A percentile compares a stretch with the other conserved stretches of the same genome.
These are phyloP conservation scores for Diaporthe destruens DNA, from an alignment of 2,329 filamentous ascomycete species.

Conservation along the genomic window DNA sequence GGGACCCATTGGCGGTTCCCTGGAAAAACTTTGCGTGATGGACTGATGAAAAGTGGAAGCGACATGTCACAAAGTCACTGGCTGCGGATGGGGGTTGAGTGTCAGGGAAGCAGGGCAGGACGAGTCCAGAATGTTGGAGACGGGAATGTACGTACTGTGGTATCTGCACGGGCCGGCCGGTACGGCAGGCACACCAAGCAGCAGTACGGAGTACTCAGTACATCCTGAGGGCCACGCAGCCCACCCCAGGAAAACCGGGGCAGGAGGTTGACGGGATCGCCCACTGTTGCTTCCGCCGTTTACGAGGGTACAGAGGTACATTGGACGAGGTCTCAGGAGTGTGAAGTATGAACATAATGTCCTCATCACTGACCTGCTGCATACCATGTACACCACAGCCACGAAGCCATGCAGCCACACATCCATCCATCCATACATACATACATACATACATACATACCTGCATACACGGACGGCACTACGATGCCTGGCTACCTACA, in stretches of 20 bases:
- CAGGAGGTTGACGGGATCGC: constrained; percentile 22
- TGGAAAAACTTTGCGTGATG: constrained; percentile 39
- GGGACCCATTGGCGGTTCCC: constrained; percentile 36
- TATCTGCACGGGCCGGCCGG: not conserved
- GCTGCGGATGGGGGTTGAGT: constrained; percentile 18
- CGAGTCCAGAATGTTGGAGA: constrained; percentile 8
- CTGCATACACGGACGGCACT: not conserved
- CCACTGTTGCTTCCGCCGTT: constrained; percentile 28
- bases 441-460: not conserved
- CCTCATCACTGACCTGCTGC: not conserved
- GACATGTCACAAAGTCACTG: constrained; percentile 38
- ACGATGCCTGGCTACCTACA: no score
- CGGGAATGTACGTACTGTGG: not conserved
- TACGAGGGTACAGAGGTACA: constrained; percentile 32
- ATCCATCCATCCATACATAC: no score
- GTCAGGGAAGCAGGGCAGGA: constrained; percentile 11
- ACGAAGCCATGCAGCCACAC: no score
- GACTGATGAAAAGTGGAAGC: constrained; percentile 43
- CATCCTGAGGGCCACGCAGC: constrained; percentile 4
- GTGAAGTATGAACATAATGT: not conserved
- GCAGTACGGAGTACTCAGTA: not conserved
- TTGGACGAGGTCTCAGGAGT: constrained; percentile 9
- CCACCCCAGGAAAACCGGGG: constrained; percentile 11
- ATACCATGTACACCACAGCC: not conserved
- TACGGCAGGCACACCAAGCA: not conserved